Evolutionary conservation across 495 filamentous ascomycete species (phyloP), one percentile per base, ranked within the genome.

Genomic region (Neurospora tetraspora): DNA sequence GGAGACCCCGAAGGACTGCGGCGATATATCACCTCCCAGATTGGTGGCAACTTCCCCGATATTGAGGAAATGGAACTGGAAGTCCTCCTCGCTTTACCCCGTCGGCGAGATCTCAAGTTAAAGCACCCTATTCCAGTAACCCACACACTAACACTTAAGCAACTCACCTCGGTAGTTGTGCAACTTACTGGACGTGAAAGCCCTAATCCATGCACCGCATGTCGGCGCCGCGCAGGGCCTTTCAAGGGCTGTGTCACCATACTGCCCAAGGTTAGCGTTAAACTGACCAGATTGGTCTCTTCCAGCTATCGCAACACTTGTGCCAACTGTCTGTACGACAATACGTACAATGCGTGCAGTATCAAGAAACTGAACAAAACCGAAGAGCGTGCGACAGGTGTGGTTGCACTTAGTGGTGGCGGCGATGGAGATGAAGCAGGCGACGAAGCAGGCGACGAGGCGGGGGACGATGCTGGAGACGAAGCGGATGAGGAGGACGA

Each of bases 161-260:
- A 72, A 4, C 14, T 75, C 27, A 4, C 59, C 1, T 43, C 69
- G 1, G 37, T 77, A 9, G 1, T 70, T 34, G 69, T 71, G 14
- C 76, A 77, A 69, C 47, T 40, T 10, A 68, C 36, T 4, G 76
- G 76, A 10, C 69, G 43, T 16, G 31, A 68, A 16, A 38, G 14
- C 18, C 27, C 38, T 2, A 72, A 16, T 3, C 23, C 72, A 7
- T 77, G 76, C 23, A 71, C 70, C 9, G 37, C 47, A 2, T 77
- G 76, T 65, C 75, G 76, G 4, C 73, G 65, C 27, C 39, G 59
- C 12, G n/a, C 31, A 14, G 70, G 70, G 9, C 74, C 71, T 1
- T 74, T 71, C 14, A 14, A 34, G 6, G 16, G 27, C 18, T 77
- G 76, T 39, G 65, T 75, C 38, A 68, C 53, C 14, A 31, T 39